These are phyloP conservation scores for Ichthyophthirius multifiliis DNA, from an alignment of 169 alveolate species.

Conservation along the genomic window DNA sequence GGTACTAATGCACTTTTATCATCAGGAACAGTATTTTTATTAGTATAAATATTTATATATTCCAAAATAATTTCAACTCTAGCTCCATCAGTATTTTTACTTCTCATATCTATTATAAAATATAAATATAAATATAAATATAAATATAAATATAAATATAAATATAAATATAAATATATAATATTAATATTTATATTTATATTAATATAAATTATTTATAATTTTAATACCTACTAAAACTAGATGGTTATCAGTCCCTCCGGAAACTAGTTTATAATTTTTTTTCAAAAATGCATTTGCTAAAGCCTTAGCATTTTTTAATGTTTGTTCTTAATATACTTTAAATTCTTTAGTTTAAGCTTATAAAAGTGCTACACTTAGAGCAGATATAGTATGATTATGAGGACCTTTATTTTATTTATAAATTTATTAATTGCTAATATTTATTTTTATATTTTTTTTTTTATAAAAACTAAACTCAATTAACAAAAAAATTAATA, in stretches of 20 bases:
- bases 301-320: slow-evolving; percentile 49
- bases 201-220: background rate
- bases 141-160: too few relatives aligned
- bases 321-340: slow-evolving; percentile 54
- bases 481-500: too few relatives aligned
- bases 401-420: slow-evolving; percentile 96
- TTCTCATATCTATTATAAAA: slow-evolving; percentile 44
- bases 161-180: too few relatives aligned
- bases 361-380: slow-evolving; percentile 73
- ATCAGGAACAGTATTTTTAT: slow-evolving; percentile 82
- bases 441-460: too few relatives aligned
- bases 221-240: slow-evolving; percentile 38
- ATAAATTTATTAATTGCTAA: background rate
- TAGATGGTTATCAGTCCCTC: slow-evolving; percentile 83
- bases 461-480: too few relatives aligned
- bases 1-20: slow-evolving; percentile 76
- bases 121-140: too few relatives aligned
- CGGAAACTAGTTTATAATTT: slow-evolving; percentile 65
- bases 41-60: slow-evolving; percentile 58
- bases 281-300: slow-evolving; percentile 47
- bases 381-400: slow-evolving; percentile 76
- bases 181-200: background rate
- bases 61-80: slow-evolving; percentile 71
- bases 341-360: slow-evolving; percentile 60
- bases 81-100: slow-evolving; percentile 68